These are phyloP conservation scores for Clonostachys rosea DNA, from an alignment of 2,329 filamentous ascomycete species.

Conservation along the genomic window DNA sequence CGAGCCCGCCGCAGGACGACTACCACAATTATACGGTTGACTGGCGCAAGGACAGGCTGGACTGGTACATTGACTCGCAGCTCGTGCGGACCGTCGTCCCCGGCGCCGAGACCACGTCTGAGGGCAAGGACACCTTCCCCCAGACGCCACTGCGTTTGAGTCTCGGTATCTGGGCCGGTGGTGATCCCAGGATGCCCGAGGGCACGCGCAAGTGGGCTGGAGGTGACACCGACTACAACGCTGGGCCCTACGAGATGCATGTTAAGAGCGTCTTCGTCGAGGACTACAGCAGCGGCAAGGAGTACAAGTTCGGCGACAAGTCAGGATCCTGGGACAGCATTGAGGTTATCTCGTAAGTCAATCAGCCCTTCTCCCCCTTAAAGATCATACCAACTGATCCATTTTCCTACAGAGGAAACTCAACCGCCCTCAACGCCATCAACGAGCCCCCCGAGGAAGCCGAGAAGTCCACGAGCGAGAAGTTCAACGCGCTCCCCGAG, in stretches of 20 bases:
- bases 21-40: conserved; percentile 74
- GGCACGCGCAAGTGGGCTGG: conserved; percentile 67
- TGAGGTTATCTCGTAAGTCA: conserved; percentile 45
- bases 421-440: conserved; percentile 43
- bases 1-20: conserved; percentile 47
- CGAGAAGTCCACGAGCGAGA: conserved; percentile 40
- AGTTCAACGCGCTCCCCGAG: conserved; percentile 46
- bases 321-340: conserved; percentile 62
- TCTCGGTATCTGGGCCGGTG: conserved; percentile 62
- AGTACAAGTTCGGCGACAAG: conserved; percentile 61
- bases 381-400: conserved; percentile 2
- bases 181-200: conserved; percentile 48
- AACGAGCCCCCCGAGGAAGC: conserved; percentile 21
- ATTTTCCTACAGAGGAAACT: conserved; percentile 45
- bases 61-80: conserved; percentile 66
- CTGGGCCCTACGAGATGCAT: conserved; percentile 70
- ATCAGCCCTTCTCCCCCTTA: not conserved
- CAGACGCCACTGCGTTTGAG: conserved; percentile 73
- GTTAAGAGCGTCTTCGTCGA: conserved; percentile 55
- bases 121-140: conserved; percentile 61
- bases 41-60: conserved; percentile 64
- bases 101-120: conserved; percentile 39
- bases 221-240: conserved; percentile 59
- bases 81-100: conserved; percentile 60
- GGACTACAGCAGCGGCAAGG: conserved; percentile 57